Percentiles rank a stretch among this genome's conserved stretches.
phyloP scores from a whole-genome alignment of 257 asterid species.

The Verbascum thapsus region DNA sequence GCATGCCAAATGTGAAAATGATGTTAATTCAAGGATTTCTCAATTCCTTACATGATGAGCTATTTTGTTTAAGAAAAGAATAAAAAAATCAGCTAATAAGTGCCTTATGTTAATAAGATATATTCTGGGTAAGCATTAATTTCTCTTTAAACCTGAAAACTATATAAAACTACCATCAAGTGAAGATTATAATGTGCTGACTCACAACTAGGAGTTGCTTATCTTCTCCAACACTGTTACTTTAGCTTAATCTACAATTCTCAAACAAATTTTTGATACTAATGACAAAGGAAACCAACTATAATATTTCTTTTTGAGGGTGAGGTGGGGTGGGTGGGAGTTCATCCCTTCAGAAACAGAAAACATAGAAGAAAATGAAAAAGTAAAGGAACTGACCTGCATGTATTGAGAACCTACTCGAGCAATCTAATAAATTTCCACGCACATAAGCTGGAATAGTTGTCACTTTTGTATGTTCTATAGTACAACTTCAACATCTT shows the following conservation, averaged over 20 bases:
- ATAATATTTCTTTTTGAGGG: too few relatives aligned
- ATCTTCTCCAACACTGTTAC: conserved; percentile 3
- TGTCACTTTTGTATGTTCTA: conserved; percentile 30
- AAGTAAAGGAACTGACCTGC: conserved; percentile 51
- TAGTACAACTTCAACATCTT: conserved; percentile 32
- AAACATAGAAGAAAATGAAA: neutral
- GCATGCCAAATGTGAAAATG: neutral
- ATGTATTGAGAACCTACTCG: conserved; percentile 31
- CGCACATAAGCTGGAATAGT: conserved; percentile 34
- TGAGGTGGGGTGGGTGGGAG: too few relatives aligned
- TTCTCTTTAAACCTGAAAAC: neutral
- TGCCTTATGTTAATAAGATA: neutral
- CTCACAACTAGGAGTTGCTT: conserved; percentile 10
- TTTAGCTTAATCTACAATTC: neutral
- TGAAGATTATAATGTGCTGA: neutral
- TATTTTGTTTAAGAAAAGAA: too few relatives aligned
- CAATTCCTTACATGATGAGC: too few relatives aligned
- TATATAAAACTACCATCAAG: neutral
- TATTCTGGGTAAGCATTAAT: neutral
- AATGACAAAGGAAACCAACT: too few relatives aligned
- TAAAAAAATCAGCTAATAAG: neutral
- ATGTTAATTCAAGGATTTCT: too few relatives aligned
- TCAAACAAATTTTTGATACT: too few relatives aligned
- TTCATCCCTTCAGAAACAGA: conserved; percentile 10
- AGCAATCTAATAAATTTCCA: conserved; percentile 32